phyloP scores from a whole-genome alignment of 2,329 filamentous ascomycete genomes.

The Phialocephala subalpina region DNA sequence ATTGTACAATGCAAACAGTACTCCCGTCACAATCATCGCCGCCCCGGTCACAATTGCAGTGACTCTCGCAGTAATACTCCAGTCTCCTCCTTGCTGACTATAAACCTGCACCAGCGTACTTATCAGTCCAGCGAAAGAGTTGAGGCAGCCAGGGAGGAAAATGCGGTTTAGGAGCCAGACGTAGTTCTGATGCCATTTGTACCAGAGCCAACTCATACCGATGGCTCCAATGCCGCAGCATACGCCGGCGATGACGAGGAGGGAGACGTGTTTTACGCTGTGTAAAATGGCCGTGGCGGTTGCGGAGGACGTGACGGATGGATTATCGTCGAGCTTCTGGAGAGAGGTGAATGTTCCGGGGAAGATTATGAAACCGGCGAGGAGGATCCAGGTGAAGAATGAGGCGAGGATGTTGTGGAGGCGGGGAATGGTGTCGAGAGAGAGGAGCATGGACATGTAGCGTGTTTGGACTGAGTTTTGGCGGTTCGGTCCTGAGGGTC shows the following conservation, averaged over 20 bases:
- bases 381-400: constrained; percentile 42
- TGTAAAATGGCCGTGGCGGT: constrained; percentile 27
- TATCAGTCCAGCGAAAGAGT: constrained; percentile 39
- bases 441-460: constrained; percentile 42
- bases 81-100: constrained; percentile 33
- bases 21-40: constrained; percentile 32
- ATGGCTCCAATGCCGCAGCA: constrained; percentile 36
- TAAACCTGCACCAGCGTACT: constrained; percentile 40
- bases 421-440: constrained; percentile 40
- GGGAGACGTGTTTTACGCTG: constrained; percentile 35
- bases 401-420: constrained; percentile 41
- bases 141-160: constrained; percentile 40
- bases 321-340: constrained; percentile 15
- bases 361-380: constrained; percentile 43
- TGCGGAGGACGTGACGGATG: constrained; percentile 16
- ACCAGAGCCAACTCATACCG: constrained; percentile 40
- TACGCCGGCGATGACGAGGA: constrained; percentile 35
- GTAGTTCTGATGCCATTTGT: constrained; percentile 32
- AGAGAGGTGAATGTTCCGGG: constrained; percentile 41
- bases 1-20: constrained; percentile 40
- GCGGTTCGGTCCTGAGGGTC: constrained; percentile 20
- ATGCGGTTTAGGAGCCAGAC: constrained; percentile 41
- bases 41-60: constrained; percentile 37
- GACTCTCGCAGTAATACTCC: constrained; percentile 39
- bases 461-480: constrained; percentile 38